Conservation (phyloP, 805 yeast species). For the Saccharomyces mikatae region DNA sequence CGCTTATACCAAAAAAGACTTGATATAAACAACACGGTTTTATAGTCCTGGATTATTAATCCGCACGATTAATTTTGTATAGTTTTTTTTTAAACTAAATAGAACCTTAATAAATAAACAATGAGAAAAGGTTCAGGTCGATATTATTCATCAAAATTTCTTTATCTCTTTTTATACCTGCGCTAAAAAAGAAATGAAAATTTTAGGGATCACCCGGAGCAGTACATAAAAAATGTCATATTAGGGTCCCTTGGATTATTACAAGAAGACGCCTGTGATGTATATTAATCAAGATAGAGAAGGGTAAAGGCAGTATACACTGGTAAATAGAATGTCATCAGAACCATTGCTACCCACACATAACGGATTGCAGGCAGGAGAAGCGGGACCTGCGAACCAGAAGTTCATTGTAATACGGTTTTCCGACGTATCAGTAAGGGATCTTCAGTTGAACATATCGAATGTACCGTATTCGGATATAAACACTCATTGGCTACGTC, state of each 20-base stretch:
- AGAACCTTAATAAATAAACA: not conserved
- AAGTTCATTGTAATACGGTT: slow-evolving; percentile 21
- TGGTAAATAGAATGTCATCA: slow-evolving; percentile 10
- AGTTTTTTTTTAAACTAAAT: slow-evolving; percentile 8
- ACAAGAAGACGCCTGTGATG: not conserved
- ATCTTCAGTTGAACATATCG: slow-evolving; percentile 21
- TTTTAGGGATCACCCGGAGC: not conserved
- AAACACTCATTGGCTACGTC: slow-evolving; percentile 24
- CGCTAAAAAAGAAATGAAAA: not conserved
- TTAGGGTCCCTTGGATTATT: not conserved
- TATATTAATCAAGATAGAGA: not conserved
- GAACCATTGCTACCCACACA: slow-evolving; percentile 16
- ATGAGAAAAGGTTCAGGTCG: not conserved
- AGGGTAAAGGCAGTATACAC: not conserved
- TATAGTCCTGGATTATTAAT: slow-evolving; percentile 56
- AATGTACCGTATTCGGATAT: slow-evolving; percentile 16
- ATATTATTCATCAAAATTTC: not conserved
- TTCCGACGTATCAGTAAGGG: slow-evolving; percentile 24
- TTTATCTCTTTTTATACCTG: slow-evolving; percentile 5
- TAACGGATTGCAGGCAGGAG: not conserved
- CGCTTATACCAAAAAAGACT: slow-evolving; percentile 43
- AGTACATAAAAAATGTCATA: not conserved
- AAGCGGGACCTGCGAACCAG: not conserved
- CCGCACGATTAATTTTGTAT: slow-evolving; percentile 47
- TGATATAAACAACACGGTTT: slow-evolving; percentile 62